Base-by-base conservation (phyloP, 2,329 filamentous ascomycete species). In the Penicillium digitatum region DNA sequence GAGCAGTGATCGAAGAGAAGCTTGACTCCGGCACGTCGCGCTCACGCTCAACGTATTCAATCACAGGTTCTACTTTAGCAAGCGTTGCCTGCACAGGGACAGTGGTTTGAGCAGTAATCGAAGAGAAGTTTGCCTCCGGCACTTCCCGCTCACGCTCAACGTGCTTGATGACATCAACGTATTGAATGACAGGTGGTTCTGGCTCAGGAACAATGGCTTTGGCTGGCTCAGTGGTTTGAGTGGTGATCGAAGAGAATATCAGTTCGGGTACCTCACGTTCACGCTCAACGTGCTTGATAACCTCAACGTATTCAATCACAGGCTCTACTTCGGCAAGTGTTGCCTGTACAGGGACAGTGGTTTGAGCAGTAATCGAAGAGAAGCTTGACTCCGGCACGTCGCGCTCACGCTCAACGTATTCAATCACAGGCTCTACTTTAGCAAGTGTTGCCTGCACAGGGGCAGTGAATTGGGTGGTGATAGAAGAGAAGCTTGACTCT, bases 281-380 rank as follows among this genome's bases (percentile, higher is more conserved):
- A 43, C 48, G 37, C 42, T 43, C 52, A 11, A 47, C 55, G 32
- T 48, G 49, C 9, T 51, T 51, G n/a, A 51, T 51, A 16, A 51
- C 48, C 10, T 51, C 34, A 16, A 55, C 48, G 12, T 58, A 55
- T 37, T 56, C 43, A 7, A 57, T 26, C 10, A 51, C 34, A 47
- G 68, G 70, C 46, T 64, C 56, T 14, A 40, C 22, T 26, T 29
- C 26, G 29, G 61, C 45, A 29, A 64, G 29, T 5, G 35, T 40
- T 18, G 50, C 26, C 18, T 39, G 32, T 11, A 70, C 55, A 5
- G 77, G 75, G 54, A 73, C 70, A 16, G 67, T 69, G 40, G 51
- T 65, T 20, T 62, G 59, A 12, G 63, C 58, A 27, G 62, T 52
- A 16, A 69, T 60, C 46, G 58, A 60, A 22, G 72, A 71, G 39